Percentiles rank a stretch among this genome's conserved stretches.
phyloP scores from a whole-genome alignment of 768 basidiomycete species.

The Baorangia bicolor region DNA sequence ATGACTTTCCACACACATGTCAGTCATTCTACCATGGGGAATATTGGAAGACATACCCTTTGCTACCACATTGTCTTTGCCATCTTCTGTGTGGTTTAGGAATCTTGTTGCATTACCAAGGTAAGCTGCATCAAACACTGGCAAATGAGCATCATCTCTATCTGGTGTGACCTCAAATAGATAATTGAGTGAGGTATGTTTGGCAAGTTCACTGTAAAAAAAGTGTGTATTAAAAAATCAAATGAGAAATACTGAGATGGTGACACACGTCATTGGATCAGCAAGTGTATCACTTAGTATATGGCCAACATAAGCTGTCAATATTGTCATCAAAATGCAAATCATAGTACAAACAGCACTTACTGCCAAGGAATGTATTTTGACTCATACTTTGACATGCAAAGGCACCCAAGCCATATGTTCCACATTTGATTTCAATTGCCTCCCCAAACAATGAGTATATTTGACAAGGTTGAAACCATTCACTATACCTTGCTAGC shows the following conservation, averaged over 20 bases:
- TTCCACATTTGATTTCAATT: conserved; percentile 35
- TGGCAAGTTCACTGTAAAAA: conserved; percentile 9
- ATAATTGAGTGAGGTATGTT: conserved; percentile 33
- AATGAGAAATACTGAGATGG: too few relatives aligned
- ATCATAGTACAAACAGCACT: not conserved
- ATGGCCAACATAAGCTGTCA: conserved; percentile 43
- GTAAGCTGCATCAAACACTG: conserved; percentile 38
- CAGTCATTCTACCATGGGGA: not conserved
- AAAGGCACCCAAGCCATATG: conserved; percentile 48
- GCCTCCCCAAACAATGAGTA: conserved; percentile 24
- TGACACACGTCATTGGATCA: conserved; percentile 6
- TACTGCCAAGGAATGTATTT: conserved; percentile 36
- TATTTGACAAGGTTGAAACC: not conserved
- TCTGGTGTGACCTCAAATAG: conserved; percentile 27
- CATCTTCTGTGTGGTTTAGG: conserved; percentile 35
- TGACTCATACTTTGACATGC: conserved; percentile 27
- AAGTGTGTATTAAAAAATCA: not conserved
- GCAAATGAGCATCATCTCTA: accelerated
- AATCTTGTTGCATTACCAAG: conserved; percentile 47
- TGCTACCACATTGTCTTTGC: conserved; percentile 22
- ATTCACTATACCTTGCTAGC: conserved; percentile 19
- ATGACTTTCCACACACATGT: conserved; percentile 14
- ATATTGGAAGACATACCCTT: conserved; percentile 20
- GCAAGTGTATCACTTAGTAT: conserved; percentile 16
- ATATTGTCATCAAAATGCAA: not conserved